Evolutionary conservation across 768 basidiomycete species (phyloP), one percentile per base, ranked within the genome.

Genomic region (Xerocomellus chrysenteron): DNA sequence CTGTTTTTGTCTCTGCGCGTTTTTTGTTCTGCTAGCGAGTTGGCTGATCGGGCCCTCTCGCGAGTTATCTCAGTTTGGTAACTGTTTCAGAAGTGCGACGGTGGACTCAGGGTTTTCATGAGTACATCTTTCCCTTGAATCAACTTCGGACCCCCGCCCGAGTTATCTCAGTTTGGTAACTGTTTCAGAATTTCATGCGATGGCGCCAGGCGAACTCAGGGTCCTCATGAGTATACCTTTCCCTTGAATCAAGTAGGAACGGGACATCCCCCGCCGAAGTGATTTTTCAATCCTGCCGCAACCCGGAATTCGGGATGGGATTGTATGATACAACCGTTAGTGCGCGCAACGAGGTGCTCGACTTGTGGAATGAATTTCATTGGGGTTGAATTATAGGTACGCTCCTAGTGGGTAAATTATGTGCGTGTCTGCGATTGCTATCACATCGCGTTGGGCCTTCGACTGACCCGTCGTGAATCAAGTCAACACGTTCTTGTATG

Each of bases 401-500:
- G 10, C 57, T 66, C 30, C 48, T 67, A 1, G 8, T 64, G 11
- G 62, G 62, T 17, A 56, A 66, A 56, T 60, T 66, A 14, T 57
- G 66, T 67, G 40, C 36, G 66, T 61, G 32, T 21, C 21, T 8
- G 19, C 3, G 3, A 37, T 16, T 7, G 17, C 7, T 39, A 7
- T 16, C 16, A 39, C 5, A 12, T 19, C 2, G 10, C 30, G 3
- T 13, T 12, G 16, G 17, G 37, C 37, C 16, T 5, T n/a, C 5
- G 21, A 12, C 17, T 52, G 35, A 64, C 5, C 4, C 9, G 4
- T 14, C 11, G 17, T 21, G 19, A 30, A 28, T 7, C 7, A 50
- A 68, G 67, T 68, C 39, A 68, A 68, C n/a, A 68, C 67, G 16
- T 67, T 47, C 35, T 59, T 80, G 14, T 80, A 76, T 52, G 78